Percentiles rank a stretch among this genome's conserved stretches.
These are phyloP conservation scores for Naganishia liquefaciens DNA, from an alignment of 1,284 basidiomycete genomes.

Conservation along the genomic window DNA sequence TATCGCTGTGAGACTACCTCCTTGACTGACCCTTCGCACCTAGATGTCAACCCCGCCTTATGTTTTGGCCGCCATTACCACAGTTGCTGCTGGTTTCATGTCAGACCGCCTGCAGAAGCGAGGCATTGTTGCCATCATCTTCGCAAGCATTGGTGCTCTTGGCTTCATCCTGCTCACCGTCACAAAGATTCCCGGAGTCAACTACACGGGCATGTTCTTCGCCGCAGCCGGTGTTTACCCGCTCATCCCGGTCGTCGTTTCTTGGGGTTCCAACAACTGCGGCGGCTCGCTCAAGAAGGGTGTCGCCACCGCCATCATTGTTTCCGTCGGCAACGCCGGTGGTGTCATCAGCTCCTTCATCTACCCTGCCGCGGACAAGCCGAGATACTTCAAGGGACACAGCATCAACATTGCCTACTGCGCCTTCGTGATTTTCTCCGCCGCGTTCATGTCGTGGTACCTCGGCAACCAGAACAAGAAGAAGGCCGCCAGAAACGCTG, in stretches of 20 bases:
- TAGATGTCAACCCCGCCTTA: constrained; percentile 44
- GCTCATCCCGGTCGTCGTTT: constrained; percentile 59
- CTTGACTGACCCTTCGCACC: not conserved
- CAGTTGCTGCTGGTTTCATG: constrained; percentile 30
- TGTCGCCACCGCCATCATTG: constrained; percentile 61
- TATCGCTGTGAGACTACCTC: not conserved
- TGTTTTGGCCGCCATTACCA: constrained; percentile 38
- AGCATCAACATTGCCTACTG: constrained; percentile 43
- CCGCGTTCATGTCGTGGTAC: constrained; percentile 39
- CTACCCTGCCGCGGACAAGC: constrained; percentile 47
- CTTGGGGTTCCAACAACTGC: constrained; percentile 62
- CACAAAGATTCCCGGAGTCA: constrained; percentile 50
- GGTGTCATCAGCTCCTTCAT: constrained; percentile 58
- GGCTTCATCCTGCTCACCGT: constrained; percentile 46
- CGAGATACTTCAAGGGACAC: constrained; percentile 42
- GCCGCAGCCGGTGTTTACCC: constrained; percentile 62
- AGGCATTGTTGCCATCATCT: constrained; percentile 28
- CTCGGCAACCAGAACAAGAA: constrained; percentile 37
- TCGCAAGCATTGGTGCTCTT: constrained; percentile 25
- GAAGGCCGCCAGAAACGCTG: constrained; percentile 40
- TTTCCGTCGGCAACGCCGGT: constrained; percentile 61
- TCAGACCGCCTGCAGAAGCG: constrained; percentile 32
- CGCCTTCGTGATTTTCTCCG: constrained; percentile 35
- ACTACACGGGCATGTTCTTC: constrained; percentile 62
- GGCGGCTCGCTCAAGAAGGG: constrained; percentile 62